These are phyloP conservation scores for Betula pendula DNA, from an alignment of 306 rosid genomes.

Conservation along the genomic window DNA sequence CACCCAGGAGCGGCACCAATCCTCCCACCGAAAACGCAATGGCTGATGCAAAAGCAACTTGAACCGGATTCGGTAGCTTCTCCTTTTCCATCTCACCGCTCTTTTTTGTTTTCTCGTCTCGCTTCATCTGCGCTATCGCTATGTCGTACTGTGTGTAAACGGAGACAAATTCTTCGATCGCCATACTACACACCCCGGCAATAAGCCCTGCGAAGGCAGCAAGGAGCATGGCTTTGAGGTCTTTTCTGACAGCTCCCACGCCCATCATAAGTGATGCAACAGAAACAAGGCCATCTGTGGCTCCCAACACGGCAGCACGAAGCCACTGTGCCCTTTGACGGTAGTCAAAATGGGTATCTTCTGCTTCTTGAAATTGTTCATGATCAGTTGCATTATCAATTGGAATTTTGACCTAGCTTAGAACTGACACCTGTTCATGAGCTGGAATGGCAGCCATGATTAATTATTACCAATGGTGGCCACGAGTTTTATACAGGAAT, in stretches of 20 bases:
- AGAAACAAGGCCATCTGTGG: conserved; percentile 27
- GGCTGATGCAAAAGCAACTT: conserved; percentile 22
- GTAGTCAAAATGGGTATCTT: conserved; percentile 14
- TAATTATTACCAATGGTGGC: not conserved
- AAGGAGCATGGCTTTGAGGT: conserved; percentile 17
- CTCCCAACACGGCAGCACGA: conserved; percentile 16
- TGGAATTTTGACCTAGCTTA: not conserved
- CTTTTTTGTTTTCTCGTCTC: not conserved
- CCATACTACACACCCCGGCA: conserved; percentile 30
- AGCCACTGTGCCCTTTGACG: conserved; percentile 27
- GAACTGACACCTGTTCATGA: not conserved
- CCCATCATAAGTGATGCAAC: conserved; percentile 25
- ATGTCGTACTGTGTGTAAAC: conserved; percentile 27
- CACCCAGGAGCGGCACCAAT: conserved; percentile 15
- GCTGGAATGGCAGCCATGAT: not conserved
- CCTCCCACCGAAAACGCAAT: conserved; percentile 21
- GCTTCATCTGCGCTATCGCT: conserved; percentile 14
- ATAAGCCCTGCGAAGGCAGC: conserved; percentile 23
- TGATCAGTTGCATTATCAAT: not conserved
- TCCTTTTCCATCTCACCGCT: not conserved
- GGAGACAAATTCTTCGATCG: conserved; percentile 30
- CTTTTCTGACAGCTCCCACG: conserved; percentile 22
- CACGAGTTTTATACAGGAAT: not conserved
- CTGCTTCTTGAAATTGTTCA: not conserved
- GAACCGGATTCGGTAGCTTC: conserved; percentile 24